Evolutionary conservation across 2,329 filamentous ascomycete genomes (phyloP).

Genomic region (Aplosporella prunicola): DNA sequence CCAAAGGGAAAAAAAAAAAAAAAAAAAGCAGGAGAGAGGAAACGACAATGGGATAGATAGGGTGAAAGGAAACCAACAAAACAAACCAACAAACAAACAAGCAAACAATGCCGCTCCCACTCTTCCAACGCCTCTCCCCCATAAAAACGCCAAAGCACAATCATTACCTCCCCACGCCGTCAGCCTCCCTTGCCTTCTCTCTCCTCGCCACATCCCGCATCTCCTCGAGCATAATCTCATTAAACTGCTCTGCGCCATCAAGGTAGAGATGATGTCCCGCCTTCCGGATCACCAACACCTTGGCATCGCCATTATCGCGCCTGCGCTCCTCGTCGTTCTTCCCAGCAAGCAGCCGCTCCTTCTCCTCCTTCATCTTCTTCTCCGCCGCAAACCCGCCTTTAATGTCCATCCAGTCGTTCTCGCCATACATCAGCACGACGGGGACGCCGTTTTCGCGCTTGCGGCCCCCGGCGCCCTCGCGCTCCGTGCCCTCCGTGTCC

Average conservation of each 20-base stretch:
- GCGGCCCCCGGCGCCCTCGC: slow-evolving; percentile 20
- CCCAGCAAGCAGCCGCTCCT: slow-evolving; percentile 49
- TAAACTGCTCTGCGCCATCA: slow-evolving; percentile 62
- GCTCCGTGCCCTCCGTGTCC: slow-evolving; percentile 17
- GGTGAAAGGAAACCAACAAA: too few relatives aligned
- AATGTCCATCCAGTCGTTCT: slow-evolving; percentile 98
- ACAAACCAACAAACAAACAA: too few relatives aligned
- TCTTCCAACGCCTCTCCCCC: not conserved
- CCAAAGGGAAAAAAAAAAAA: too few relatives aligned
- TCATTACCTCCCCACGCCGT: slow-evolving; percentile 5
- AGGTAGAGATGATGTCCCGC: slow-evolving; percentile 66
- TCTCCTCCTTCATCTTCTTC: slow-evolving; percentile 65
- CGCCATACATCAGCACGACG: slow-evolving; percentile 89
- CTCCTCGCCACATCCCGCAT: slow-evolving; percentile 52
- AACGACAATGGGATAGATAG: too few relatives aligned
- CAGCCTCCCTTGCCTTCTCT: slow-evolving; percentile 19
- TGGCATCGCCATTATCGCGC: slow-evolving; percentile 68
- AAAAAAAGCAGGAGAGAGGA: too few relatives aligned
- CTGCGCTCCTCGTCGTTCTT: slow-evolving; percentile 55
- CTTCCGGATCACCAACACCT: slow-evolving; percentile 66
- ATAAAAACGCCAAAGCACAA: slow-evolving; percentile 2
- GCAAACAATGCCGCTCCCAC: too few relatives aligned
- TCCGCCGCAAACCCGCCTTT: slow-evolving; percentile 72
- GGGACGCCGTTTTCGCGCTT: slow-evolving; percentile 60
- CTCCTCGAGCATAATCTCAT: slow-evolving; percentile 53